These are phyloP conservation scores for Calocera viscosa DNA, from an alignment of 768 basidiomycete species.

Conservation along the genomic window DNA sequence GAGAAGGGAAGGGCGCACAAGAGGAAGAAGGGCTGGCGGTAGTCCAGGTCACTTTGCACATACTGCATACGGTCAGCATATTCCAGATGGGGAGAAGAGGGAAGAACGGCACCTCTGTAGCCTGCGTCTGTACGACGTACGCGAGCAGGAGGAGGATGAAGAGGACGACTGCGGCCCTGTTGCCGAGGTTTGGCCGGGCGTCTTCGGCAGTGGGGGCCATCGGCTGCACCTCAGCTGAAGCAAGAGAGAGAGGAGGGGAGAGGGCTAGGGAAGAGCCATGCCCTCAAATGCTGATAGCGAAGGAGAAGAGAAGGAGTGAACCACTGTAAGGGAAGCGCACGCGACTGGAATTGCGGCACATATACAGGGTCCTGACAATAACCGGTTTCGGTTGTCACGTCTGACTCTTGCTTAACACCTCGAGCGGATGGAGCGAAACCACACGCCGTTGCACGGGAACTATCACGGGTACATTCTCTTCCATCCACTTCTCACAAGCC, in stretches of 20 bases:
- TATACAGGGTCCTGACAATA: too few relatives aligned
- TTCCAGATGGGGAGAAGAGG: not conserved
- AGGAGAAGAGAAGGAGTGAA: too few relatives aligned
- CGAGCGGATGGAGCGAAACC: constrained; percentile 6
- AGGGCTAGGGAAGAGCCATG: too few relatives aligned
- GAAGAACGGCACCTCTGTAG: constrained; percentile 48
- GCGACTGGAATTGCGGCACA: too few relatives aligned
- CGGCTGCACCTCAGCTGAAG: too few relatives aligned
- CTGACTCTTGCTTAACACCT: too few relatives aligned
- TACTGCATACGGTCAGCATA: constrained; percentile 36
- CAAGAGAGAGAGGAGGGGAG: too few relatives aligned
- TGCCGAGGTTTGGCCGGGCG: not conserved
- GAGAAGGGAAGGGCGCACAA: constrained; percentile 43
- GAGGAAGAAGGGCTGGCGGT: constrained; percentile 77
- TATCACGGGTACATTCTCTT: constrained; percentile 44
- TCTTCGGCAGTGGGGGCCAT: too few relatives aligned
- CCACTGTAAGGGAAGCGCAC: too few relatives aligned
- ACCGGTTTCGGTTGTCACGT: too few relatives aligned
- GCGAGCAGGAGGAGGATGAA: constrained; percentile 27
- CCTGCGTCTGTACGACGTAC: constrained; percentile 65
- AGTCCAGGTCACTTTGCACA: constrained; percentile 62
- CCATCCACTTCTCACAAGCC: not conserved
- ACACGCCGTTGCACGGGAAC: constrained; percentile 41
- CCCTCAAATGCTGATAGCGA: too few relatives aligned
- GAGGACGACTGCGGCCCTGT: not conserved